phyloP scores from a whole-genome alignment of 345 rosid genomes.

The Populus simonii region DNA sequence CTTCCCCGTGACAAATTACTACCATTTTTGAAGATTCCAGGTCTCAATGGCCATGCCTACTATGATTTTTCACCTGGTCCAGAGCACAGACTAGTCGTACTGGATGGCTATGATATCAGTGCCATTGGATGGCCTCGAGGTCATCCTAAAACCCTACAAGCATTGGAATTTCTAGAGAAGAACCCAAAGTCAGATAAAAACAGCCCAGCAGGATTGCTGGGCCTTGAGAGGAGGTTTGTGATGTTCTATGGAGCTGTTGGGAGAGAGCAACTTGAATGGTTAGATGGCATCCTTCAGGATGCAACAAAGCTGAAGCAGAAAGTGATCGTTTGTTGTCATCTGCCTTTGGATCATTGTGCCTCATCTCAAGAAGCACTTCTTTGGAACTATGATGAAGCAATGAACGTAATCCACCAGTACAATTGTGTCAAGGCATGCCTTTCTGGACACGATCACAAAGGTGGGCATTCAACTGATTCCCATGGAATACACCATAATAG shows the following conservation, averaged over 20 bases:
- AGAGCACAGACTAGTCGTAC: slow-evolving; percentile 62
- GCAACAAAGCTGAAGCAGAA: slow-evolving; percentile 63
- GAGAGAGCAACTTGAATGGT: slow-evolving; percentile 70
- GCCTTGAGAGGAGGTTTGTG: slow-evolving; percentile 75
- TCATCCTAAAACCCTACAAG: slow-evolving; percentile 67
- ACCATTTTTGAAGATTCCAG: slow-evolving; percentile 65
- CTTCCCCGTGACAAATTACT: slow-evolving; percentile 73
- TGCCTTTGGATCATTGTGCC: slow-evolving; percentile 69
- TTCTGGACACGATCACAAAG: slow-evolving; percentile 82
- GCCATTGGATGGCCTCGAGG: slow-evolving; percentile 80
- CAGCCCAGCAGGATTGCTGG: slow-evolving; percentile 77
- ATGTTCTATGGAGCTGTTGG: slow-evolving; percentile 94
- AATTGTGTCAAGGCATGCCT: slow-evolving; percentile 76
- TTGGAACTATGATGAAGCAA: slow-evolving; percentile 84
- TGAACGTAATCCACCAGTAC: slow-evolving; percentile 65
- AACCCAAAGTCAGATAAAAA: slow-evolving; percentile 82
- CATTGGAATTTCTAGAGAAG: slow-evolving; percentile 59
- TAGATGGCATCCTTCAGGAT: slow-evolving; percentile 59
- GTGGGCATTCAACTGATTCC: slow-evolving; percentile 72
- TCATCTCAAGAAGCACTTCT: slow-evolving; percentile 55
- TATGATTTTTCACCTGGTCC: slow-evolving; percentile 81
- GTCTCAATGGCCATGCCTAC: slow-evolving; percentile 51
- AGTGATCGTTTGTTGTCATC: slow-evolving; percentile 76
- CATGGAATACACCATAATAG: slow-evolving; percentile 83
- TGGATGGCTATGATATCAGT: slow-evolving; percentile 87